phyloP scores from a whole-genome alignment of 164 flowering plant genomes.

The Aristolochia californica region DNA sequence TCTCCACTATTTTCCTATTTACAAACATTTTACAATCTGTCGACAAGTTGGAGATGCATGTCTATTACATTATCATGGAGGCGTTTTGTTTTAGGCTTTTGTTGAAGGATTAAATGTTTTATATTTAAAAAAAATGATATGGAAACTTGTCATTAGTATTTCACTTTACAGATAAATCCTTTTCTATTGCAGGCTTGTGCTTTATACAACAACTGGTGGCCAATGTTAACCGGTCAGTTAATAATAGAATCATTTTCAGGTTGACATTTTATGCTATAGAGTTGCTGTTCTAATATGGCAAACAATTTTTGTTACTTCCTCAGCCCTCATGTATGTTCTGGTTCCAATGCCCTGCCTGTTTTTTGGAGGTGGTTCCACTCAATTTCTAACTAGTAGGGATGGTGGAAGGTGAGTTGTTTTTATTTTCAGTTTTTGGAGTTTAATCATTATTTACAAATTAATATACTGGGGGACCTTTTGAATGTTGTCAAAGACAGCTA shows the following conservation, averaged over 20 bases:
- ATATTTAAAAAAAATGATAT: neutral
- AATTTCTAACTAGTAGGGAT: slow-evolving; percentile 76
- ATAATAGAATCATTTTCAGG: neutral
- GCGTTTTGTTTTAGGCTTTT: neutral
- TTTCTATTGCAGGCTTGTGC: slow-evolving; percentile 76
- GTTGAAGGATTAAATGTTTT: neutral
- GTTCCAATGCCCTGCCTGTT: slow-evolving; percentile 98
- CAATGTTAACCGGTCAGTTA: slow-evolving; percentile 74
- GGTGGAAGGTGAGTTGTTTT: slow-evolving; percentile 73
- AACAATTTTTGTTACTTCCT: slow-evolving; percentile 4
- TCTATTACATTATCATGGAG: neutral
- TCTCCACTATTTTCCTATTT: too few relatives aligned
- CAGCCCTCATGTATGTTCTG: slow-evolving; percentile 90
- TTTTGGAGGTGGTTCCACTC: slow-evolving; percentile 94
- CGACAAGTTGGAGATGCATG: too few relatives aligned
- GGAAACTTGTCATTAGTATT: slow-evolving; percentile 1
- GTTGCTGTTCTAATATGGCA: neutral
- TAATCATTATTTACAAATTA: too few relatives aligned
- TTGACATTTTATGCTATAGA: neutral
- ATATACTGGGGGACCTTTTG: too few relatives aligned
- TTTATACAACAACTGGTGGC: slow-evolving; percentile 95
- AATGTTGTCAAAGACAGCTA: too few relatives aligned
- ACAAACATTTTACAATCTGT: too few relatives aligned
- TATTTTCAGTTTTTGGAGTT: neutral
- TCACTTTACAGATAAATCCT: neutral